Evolutionary conservation across 2,329 filamentous ascomycete genomes (phyloP), one percentile per base, ranked within the genome.

Genomic region (Coniochaeta prunicola): DNA sequence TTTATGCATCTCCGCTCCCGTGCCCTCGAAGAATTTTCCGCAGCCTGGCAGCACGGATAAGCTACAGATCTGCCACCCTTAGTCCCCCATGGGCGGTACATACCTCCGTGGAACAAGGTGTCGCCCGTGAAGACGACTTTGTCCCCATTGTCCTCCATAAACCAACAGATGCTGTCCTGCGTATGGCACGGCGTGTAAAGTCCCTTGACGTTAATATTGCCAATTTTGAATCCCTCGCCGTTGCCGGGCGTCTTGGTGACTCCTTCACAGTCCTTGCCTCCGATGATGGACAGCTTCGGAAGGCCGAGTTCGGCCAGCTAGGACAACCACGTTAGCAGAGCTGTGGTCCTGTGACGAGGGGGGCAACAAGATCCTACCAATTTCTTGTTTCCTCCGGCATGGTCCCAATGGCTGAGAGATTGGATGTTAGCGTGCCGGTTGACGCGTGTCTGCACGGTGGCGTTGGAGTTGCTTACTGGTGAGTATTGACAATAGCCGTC

Each of bases 111-210:
- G 76, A 99, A 99, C 38, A 99, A 78, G 0, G 94, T 99, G 71
- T 99, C 94, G 10, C 94, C 94, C 0, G 94, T 97, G 70, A 99
- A 99, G 3, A 99, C 91, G 8, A 83, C 92, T 67, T 84, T 87
- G 59, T 82, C 76, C 54, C 84, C 78, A 21, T 85, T 87, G 68
- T 99, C 93, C 74, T 96, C 85, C 78, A 94, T 86, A 66, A 87
- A 91, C 78, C 87, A 99, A 80, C 94, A 99, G 71, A 99, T 96
- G 73, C 92, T 97, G 76, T 99, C 94, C 76, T 97, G 92, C 1
- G 94, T 99, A 72, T 99, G 94, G 73, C 94, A 99, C 1, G 94
- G 94, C 13, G 94, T 99, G 75, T 97, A 90, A n/a, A 97, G 78
- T 26, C 90, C 89, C 70, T 84, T 93, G 59, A 97, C 88, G 15